A percentile compares a stretch with the other conserved stretches of the same genome.
These are phyloP conservation scores for Volvox africanus DNA, from an alignment of 139 green algal genomes.

Conservation along the genomic window DNA sequence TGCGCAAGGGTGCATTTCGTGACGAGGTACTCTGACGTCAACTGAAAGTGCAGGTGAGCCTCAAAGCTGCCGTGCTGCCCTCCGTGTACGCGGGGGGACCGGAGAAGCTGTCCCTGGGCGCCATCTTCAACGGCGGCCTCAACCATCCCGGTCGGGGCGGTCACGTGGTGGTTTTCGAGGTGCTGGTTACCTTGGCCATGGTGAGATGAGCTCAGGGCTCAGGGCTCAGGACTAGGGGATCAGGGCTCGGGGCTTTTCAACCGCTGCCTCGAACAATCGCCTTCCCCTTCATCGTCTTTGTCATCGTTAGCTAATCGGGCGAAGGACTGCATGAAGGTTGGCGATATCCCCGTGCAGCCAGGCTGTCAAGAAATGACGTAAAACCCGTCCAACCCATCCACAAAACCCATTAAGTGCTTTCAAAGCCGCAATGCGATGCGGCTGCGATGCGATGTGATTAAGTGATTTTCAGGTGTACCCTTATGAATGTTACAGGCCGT, in stretches of 20 bases:
- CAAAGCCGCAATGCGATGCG: no score
- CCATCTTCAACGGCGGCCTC: neutral
- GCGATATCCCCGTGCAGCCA: no score
- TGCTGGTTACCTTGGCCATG: slow-evolving; percentile 20
- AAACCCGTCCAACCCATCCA: no score
- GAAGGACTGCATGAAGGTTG: no score
- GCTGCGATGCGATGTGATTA: no score
- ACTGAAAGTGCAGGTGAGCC: neutral
- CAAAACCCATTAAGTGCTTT: no score
- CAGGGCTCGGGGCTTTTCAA: neutral
- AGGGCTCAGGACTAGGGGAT: neutral
- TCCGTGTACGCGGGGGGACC: neutral
- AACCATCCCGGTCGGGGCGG: slow-evolving; percentile 15
- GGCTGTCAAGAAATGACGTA: no score
- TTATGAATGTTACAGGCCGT: no score
- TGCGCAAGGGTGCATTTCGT: no score
- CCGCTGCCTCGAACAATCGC: no score
- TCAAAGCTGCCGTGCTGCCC: neutral
- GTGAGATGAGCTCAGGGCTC: neutral
- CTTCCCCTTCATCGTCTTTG: neutral
- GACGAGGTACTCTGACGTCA: neutral
- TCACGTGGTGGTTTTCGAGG: slow-evolving; percentile 22
- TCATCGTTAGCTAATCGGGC: no score
- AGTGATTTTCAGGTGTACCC: no score
- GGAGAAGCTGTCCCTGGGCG: neutral